Evolutionary conservation across 305 asterid species (phyloP).

Genomic region (Plantago lanceolata): DNA sequence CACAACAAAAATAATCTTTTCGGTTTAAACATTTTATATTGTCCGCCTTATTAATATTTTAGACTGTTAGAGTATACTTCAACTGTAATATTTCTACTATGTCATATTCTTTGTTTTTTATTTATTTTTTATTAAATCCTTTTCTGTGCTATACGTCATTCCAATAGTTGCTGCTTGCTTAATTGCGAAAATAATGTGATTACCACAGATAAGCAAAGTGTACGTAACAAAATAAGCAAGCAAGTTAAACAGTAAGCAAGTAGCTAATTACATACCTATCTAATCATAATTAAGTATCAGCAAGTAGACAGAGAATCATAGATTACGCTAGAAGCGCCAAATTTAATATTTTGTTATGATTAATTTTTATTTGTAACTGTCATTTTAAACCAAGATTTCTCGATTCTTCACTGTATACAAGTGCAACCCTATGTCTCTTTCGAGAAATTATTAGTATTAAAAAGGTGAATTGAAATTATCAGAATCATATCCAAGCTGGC

Average conservation of each 20-base stretch:
- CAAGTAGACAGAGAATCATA: not conserved
- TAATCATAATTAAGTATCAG: not conserved
- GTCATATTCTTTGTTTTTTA: too few relatives aligned
- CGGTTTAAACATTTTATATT: too few relatives aligned
- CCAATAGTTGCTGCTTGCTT: not conserved
- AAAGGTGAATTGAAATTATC: too few relatives aligned
- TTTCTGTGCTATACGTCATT: not conserved
- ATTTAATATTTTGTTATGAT: not conserved
- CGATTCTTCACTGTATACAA: not conserved
- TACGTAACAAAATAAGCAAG: not conserved
- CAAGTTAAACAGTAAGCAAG: not conserved
- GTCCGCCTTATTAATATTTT: too few relatives aligned
- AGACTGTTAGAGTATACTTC: too few relatives aligned
- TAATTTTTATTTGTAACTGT: not conserved
- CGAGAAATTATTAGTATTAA: too few relatives aligned
- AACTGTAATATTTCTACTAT: too few relatives aligned
- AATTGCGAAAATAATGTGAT: not conserved
- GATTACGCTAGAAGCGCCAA: not conserved
- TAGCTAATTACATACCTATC: too few relatives aligned
- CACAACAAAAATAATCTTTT: too few relatives aligned
- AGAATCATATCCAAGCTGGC: not conserved
- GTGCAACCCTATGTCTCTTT: too few relatives aligned
- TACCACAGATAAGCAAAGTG: not conserved
- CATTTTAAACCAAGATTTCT: not conserved
- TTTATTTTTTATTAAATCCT: too few relatives aligned